Conservation (phyloP, 345 rosid species). For the Trapa bicornis region DNA sequence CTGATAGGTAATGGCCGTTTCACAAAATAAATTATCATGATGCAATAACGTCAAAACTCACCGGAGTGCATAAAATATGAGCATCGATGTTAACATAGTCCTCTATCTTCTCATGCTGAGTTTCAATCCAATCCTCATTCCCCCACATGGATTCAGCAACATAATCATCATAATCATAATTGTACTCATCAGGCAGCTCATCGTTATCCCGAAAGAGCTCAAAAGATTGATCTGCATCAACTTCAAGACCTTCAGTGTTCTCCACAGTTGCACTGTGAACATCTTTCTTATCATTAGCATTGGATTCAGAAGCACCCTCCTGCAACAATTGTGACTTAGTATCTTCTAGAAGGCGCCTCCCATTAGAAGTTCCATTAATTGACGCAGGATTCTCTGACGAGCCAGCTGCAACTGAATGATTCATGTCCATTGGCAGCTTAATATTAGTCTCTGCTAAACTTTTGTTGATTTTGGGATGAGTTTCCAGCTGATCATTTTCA, state of each 20-base stretch:
- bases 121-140: conserved; percentile 93
- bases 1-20: not conserved
- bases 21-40: not conserved
- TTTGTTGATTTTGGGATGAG: conserved; percentile 24
- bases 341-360: conserved; percentile 76
- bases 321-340: conserved; percentile 32
- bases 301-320: conserved; percentile 36
- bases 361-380: conserved; percentile 33
- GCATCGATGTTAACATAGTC: conserved; percentile 88
- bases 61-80: conserved; percentile 90
- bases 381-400: conserved; percentile 24
- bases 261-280: conserved; percentile 58
- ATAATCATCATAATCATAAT: conserved; percentile 88
- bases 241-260: conserved; percentile 70
- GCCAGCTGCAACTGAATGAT: conserved; percentile 27
- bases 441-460: conserved; percentile 26
- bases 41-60: conserved; percentile 32
- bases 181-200: conserved; percentile 83
- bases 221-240: conserved; percentile 84
- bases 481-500: conserved; percentile 25
- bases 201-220: conserved; percentile 82
- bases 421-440: conserved; percentile 23
- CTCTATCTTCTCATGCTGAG: conserved; percentile 66
- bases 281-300: conserved; percentile 23
- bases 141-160: conserved; percentile 89